phyloP scores from a whole-genome alignment of 2,329 filamentous ascomycete genomes.

The Neopestalotiopsis sp. region DNA sequence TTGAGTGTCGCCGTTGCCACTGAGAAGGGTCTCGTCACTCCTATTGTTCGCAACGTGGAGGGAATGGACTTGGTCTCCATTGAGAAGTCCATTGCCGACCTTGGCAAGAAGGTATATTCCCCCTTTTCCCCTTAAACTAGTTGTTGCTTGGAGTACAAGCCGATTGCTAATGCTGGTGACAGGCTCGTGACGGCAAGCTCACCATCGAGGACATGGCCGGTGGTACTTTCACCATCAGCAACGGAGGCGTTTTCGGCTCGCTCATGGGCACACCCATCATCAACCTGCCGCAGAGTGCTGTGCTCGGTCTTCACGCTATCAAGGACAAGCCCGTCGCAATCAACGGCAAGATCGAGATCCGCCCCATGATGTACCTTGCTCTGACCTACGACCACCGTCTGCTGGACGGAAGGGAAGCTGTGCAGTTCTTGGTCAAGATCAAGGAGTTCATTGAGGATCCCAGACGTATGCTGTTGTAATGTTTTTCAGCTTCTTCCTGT shows the following conservation, averaged over 20 bases:
- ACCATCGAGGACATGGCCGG: slow-evolving; percentile 99
- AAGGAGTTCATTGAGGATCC: slow-evolving; percentile 99
- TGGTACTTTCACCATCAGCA: slow-evolving; percentile 97
- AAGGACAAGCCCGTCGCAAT: slow-evolving; percentile 91
- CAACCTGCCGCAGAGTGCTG: slow-evolving; percentile 92
- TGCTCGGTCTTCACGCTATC: slow-evolving; percentile 92
- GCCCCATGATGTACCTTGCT: slow-evolving; percentile 99
- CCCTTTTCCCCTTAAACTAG: slow-evolving; percentile 4
- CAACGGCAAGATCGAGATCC: slow-evolving; percentile 92
- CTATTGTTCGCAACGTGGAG: slow-evolving; percentile 93
- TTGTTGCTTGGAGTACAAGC: neutral
- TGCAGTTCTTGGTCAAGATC: slow-evolving; percentile 94
- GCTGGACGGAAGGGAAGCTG: slow-evolving; percentile 91
- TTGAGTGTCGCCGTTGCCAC: slow-evolving; percentile 97
- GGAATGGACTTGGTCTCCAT: slow-evolving; percentile 85
- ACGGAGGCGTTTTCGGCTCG: slow-evolving; percentile 95
- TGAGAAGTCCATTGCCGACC: slow-evolving; percentile 87
- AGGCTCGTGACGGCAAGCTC: slow-evolving; percentile 94
- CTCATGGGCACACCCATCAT: slow-evolving; percentile 98
- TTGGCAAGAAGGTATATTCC: slow-evolving; percentile 84
- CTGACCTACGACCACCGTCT: slow-evolving; percentile 97
- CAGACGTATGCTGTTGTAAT: slow-evolving; percentile 79
- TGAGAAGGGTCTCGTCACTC: slow-evolving; percentile 95
- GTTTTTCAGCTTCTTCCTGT: slow-evolving; percentile 17
- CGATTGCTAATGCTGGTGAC: slow-evolving; percentile 8